Conservation (phyloP, 139 green algal genomes). For the Trebouxia sp. region DNA sequence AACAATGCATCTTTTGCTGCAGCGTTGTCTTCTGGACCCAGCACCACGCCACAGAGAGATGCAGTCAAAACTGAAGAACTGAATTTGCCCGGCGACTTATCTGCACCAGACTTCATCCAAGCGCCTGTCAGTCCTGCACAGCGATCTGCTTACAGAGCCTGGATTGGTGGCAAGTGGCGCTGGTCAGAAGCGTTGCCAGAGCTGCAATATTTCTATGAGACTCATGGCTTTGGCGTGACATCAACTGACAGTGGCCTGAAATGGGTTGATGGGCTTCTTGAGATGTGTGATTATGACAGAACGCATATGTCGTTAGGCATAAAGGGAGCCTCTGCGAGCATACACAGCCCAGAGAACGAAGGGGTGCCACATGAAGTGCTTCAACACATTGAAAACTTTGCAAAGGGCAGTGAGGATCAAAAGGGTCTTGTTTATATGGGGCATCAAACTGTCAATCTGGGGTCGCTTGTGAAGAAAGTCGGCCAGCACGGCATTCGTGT, state of each 20-base stretch:
- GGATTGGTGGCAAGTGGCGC: constrained; percentile 7
- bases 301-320: no score
- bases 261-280: background rate
- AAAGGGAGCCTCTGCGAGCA: no score
- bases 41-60: background rate
- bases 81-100: background rate
- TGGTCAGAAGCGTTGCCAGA: constrained; percentile 11
- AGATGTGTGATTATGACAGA: no score
- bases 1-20: background rate
- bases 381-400: no score
- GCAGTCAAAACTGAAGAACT: background rate
- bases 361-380: no score
- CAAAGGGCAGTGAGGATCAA: no score
- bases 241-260: background rate
- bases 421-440: no score
- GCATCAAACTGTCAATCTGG: no score
- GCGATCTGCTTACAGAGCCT: background rate
- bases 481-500: no score
- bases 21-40: background rate
- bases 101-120: constrained; percentile 5
- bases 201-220: constrained; percentile 14
- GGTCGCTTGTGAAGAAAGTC: no score
- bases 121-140: background rate
- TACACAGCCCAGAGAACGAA: no score
- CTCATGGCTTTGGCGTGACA: constrained; percentile 24